Conservation (phyloP, 441 rosid species). For the Croton setiger region DNA sequence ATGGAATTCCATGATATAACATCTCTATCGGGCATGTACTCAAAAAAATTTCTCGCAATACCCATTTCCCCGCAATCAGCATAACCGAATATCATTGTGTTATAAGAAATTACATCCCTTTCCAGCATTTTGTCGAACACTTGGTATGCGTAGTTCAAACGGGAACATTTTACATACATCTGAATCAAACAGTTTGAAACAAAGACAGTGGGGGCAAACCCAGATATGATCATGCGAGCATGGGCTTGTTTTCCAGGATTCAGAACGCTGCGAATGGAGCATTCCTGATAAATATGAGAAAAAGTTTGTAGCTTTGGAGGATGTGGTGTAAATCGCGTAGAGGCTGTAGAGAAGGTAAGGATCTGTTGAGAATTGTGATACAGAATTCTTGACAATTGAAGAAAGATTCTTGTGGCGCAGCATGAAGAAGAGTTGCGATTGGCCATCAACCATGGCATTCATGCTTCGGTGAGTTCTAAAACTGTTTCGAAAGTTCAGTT, state of each 20-base stretch:
- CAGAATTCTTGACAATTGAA: conserved; percentile 12
- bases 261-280: conserved; percentile 37
- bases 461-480: conserved; percentile 31
- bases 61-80: conserved; percentile 48
- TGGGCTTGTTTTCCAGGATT: conserved; percentile 72
- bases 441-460: conserved; percentile 41
- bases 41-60: conserved; percentile 43
- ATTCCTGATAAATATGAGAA: conserved; percentile 65
- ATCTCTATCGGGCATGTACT: conserved; percentile 59
- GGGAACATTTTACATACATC: conserved; percentile 43
- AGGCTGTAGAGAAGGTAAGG: neutral
- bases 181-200: conserved; percentile 69
- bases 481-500: conserved; percentile 3
- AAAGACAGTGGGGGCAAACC: conserved; percentile 60
- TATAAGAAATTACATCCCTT: conserved; percentile 73
- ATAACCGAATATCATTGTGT: conserved; percentile 56
- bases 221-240: conserved; percentile 59
- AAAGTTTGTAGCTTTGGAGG: conserved; percentile 40
- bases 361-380: conserved; percentile 12
- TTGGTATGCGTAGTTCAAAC: conserved; percentile 39
- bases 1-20: conserved; percentile 85
- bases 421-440: conserved; percentile 11
- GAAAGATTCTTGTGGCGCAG: conserved; percentile 18
- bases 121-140: conserved; percentile 63
- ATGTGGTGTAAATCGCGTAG: conserved; percentile 21